Percentiles rank a stretch among this genome's conserved stretches.
phyloP scores from a whole-genome alignment of 352 stramenopile genomes.

The Pythium periplocum region DNA sequence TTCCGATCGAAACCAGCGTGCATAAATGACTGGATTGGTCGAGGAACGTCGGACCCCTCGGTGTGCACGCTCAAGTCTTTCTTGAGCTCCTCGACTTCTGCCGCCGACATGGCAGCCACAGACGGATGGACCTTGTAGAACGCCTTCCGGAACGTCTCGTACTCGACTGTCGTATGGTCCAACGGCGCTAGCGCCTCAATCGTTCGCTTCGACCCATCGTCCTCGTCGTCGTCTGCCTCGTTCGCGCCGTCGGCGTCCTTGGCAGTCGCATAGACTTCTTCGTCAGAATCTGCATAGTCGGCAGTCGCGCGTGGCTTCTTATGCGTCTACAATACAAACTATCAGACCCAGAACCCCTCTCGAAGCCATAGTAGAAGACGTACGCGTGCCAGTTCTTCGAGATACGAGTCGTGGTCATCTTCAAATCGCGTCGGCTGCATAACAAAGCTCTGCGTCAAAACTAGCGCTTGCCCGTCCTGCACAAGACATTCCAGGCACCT shows the following conservation, averaged over 20 bases:
- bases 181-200: conserved; percentile 76
- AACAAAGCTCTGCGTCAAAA: too few species aligned
- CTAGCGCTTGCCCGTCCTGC: too few species aligned
- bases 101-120: conserved; percentile 22
- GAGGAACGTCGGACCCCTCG: conserved; percentile 37
- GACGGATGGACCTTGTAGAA: conserved; percentile 67
- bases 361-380: neutral
- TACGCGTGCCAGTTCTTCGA: conserved; percentile 28
- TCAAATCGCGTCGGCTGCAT: conserved; percentile 16
- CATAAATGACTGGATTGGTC: conserved; percentile 75
- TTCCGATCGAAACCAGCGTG: conserved; percentile 63
- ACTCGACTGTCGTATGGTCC: conserved; percentile 60
- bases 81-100: conserved; percentile 35
- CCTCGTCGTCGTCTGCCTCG: conserved; percentile 14
- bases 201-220: conserved; percentile 39
- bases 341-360: neutral
- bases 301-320: conserved; percentile 25
- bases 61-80: conserved; percentile 46
- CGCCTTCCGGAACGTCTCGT: conserved; percentile 77
- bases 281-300: conserved; percentile 46
- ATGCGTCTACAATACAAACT: conserved; percentile 19
- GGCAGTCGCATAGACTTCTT: conserved; percentile 70
- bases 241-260: conserved; percentile 37
- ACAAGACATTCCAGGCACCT: too few species aligned
- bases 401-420: conserved; percentile 25